Base-by-base conservation (phyloP, 768 basidiomycete species). In the Pisolithus sp. region DNA sequence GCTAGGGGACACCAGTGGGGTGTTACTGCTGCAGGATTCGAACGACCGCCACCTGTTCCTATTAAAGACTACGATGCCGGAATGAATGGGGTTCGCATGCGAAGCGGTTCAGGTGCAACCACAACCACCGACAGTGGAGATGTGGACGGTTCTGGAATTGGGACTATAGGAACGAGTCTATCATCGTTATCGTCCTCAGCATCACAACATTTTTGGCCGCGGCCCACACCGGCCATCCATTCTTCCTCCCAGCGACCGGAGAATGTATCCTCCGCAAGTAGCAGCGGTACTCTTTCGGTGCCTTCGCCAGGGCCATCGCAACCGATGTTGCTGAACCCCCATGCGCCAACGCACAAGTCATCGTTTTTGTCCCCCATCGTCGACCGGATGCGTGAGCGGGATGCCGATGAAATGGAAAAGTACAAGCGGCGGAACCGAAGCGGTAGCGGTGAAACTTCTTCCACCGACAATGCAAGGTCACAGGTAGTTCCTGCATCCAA, bases 371-470 rank as follows among this genome's bases (percentile, higher is more conserved):
- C 90, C 3, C 90, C 89, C 3, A 79, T 93, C 52, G 86, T 84
- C 26, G 85, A 73, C 59, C 85, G 89, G 31, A 84, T 93, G 76
- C 80, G 83, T 58, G 86, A 90, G 68, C 77, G 82, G 52, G 90
- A 93, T 63, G 89, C 89, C 18, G 86, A 86, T 63, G 91, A 90
- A 36, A 89, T 87, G 76, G 89, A 90, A 65, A 88, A 90, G 61
- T 93, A 90, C 63, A 74, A 89, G 64, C 75, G 79, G 54, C 79
- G 90, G 51, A 88, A 87, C 71, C 80, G 90, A 51, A 92, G 89
- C 62, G 89, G 86, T 46, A 89, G 88, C 60, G 82, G 76, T 50
- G 82, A 80, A 41, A 84, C 83, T 23, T 76, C 84, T 18, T 87
- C 86, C 1, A 85, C 85, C 13, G 86, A 89, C 59, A 81, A 76